Conservation (phyloP, 495 filamentous ascomycete species). For the Penicilliopsis zonata region DNA sequence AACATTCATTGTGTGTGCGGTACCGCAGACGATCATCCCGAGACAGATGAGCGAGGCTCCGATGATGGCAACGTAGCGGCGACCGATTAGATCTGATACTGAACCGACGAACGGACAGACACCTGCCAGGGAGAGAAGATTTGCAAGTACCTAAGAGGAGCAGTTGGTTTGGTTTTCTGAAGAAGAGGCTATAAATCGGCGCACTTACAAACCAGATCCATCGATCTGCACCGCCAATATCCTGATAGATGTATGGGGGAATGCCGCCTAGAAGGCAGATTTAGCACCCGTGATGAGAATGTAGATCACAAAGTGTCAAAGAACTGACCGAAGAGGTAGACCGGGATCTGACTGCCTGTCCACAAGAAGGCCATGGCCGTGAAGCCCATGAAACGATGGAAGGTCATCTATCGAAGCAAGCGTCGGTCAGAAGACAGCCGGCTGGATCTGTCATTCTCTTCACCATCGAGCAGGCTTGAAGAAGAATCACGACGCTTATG, state of each 20-base stretch:
- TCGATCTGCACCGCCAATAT: conserved; percentile 52
- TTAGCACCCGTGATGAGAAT: too few species aligned
- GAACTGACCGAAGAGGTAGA: conserved; percentile 44
- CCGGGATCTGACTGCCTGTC: conserved; percentile 53
- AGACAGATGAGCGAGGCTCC: conserved; percentile 47
- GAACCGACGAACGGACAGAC: conserved; percentile 64
- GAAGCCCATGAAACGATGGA: conserved; percentile 45
- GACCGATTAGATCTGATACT: conserved; percentile 56
- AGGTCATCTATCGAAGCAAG: conserved; percentile 43
- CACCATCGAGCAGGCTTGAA: not conserved
- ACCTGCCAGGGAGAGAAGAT: conserved; percentile 53
- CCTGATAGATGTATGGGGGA: conserved; percentile 50
- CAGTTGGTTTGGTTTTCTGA: not conserved
- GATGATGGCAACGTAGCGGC: conserved; percentile 52
- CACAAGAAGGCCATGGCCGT: conserved; percentile 54
- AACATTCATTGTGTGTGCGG: conserved; percentile 52
- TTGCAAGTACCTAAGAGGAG: conserved; percentile 37
- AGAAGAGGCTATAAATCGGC: not conserved
- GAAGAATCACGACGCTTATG: not conserved
- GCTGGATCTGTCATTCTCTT: too few species aligned
- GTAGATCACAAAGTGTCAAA: not conserved
- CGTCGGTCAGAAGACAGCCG: too few species aligned
- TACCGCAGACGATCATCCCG: conserved; percentile 55
- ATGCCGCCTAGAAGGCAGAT: conserved; percentile 32
- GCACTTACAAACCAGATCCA: conserved; percentile 58